Evolutionary conservation across 257 asterid genomes (phyloP).

Genomic region (Salvia miltiorrhiza): DNA sequence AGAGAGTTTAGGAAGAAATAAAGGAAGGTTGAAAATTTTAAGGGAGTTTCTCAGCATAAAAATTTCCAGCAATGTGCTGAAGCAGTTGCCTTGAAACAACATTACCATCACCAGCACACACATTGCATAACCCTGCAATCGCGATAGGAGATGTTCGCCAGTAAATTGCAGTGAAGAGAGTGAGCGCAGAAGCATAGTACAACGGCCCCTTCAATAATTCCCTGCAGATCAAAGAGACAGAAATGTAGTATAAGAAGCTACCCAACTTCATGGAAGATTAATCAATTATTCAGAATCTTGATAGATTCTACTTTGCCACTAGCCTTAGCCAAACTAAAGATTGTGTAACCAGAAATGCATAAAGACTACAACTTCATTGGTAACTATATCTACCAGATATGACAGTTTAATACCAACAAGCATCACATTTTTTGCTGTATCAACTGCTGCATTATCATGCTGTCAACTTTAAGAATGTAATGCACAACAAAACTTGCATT

Average conservation of each 20-base stretch:
- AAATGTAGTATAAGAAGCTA: constrained; percentile 22
- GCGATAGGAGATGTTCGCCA: constrained; percentile 95
- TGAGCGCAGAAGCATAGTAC: constrained; percentile 67
- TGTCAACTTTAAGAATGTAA: no score
- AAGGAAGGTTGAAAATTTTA: background rate
- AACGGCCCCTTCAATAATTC: constrained; percentile 91
- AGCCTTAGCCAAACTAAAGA: no score
- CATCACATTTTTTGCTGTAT: no score
- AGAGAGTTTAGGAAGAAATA: background rate
- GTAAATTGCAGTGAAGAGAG: constrained; percentile 61
- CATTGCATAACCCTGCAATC: constrained; percentile 74
- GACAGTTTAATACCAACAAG: background rate
- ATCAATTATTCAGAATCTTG: no score
- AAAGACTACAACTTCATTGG: no score
- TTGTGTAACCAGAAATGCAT: no score
- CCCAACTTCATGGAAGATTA: background rate
- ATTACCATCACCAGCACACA: constrained; percentile 95
- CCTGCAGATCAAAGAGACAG: constrained; percentile 36
- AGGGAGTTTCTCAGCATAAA: background rate
- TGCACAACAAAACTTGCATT: no score
- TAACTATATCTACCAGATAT: no score
- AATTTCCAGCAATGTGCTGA: background rate
- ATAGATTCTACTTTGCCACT: no score
- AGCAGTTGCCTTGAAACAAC: background rate
- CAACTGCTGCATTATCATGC: no score